Conservation (phyloP, 208 protist species). For the Crithidia brevicula region DNA sequence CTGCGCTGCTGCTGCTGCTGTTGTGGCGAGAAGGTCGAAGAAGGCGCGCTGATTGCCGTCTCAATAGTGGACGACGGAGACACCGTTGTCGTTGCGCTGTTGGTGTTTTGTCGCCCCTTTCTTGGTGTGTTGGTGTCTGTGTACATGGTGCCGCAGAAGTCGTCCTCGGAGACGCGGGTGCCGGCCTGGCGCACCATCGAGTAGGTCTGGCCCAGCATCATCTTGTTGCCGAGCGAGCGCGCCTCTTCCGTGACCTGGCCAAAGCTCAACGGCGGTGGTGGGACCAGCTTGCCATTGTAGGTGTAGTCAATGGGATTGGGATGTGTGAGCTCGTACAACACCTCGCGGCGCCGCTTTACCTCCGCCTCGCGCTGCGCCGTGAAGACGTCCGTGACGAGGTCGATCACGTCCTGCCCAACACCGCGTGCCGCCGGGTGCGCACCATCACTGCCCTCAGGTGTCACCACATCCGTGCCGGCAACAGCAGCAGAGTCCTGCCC, state of each 20-base stretch:
- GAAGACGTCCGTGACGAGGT: constrained; percentile 89
- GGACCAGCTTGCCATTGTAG: constrained; percentile 85
- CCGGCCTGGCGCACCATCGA: constrained; percentile 74
- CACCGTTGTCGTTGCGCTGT: not conserved
- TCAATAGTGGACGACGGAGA: constrained; percentile 31
- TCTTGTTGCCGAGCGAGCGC: constrained; percentile 55
- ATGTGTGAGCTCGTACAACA: constrained; percentile 88
- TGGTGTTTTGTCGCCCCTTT: not conserved
- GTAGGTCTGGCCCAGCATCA: constrained; percentile 83
- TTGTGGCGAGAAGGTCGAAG: not conserved
- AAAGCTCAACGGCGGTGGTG: constrained; percentile 87
- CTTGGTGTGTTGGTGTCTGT: not conserved
- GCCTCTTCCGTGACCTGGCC: constrained; percentile 80
- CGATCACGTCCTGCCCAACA: constrained; percentile 77
- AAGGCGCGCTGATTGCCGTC: not conserved
- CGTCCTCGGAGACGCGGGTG: constrained; percentile 41
- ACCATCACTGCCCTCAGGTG: constrained; percentile 28
- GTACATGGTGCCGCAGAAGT: constrained; percentile 25
- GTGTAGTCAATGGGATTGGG: constrained; percentile 85
- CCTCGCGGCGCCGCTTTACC: constrained; percentile 57
- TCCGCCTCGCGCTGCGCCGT: constrained; percentile 62
- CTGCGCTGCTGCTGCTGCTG: not conserved
- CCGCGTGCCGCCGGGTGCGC: constrained; percentile 63
- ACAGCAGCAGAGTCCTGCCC: not conserved
- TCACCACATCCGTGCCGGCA: constrained; percentile 9